Conservation (phyloP, 805 yeast genomes). For the Yamadazyma akitaensis region DNA sequence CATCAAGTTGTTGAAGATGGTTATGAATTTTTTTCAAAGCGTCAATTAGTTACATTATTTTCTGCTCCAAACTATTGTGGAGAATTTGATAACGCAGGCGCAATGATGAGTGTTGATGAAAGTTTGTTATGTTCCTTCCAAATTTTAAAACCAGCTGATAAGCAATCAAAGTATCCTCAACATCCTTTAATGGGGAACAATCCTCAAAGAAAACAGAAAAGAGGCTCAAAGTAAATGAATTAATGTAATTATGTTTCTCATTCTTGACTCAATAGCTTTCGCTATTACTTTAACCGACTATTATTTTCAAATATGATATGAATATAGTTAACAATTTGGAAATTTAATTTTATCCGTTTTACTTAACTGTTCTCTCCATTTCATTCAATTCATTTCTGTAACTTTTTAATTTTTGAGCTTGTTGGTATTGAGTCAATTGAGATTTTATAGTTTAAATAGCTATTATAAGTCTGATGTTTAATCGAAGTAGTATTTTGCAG, state of each 20-base stretch:
- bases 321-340: slow-evolving; percentile 1
- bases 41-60: slow-evolving; percentile 92
- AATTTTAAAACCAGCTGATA: slow-evolving; percentile 96
- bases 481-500: neutral
- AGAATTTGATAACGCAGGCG: slow-evolving; percentile 98
- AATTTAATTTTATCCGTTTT: neutral
- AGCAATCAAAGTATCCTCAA: slow-evolving; percentile 68
- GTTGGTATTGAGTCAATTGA: neutral
- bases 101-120: slow-evolving; percentile 99
- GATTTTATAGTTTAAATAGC: slow-evolving; percentile 1
- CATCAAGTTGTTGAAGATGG: slow-evolving; percentile 99
- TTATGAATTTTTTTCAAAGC: slow-evolving; percentile 92
- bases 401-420: slow-evolving; percentile 1
- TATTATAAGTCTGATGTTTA: slow-evolving; percentile 3
- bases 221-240: slow-evolving; percentile 40
- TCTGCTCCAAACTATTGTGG: slow-evolving; percentile 99
- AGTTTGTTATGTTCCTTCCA: slow-evolving; percentile 93
- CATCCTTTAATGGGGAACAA: slow-evolving; percentile 28
- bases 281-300: neutral
- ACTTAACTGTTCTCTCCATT: neutral
- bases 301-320: slow-evolving; percentile 1
- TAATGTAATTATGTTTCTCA: neutral
- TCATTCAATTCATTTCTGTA: slow-evolving; percentile 2
- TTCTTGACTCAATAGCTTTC: neutral
- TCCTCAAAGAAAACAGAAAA: slow-evolving; percentile 57